Evolutionary conservation across 129 eudicot genomes (phyloP), one percentile per base, ranked within the genome.

Genomic region (Smallanthus sonchifolius): DNA sequence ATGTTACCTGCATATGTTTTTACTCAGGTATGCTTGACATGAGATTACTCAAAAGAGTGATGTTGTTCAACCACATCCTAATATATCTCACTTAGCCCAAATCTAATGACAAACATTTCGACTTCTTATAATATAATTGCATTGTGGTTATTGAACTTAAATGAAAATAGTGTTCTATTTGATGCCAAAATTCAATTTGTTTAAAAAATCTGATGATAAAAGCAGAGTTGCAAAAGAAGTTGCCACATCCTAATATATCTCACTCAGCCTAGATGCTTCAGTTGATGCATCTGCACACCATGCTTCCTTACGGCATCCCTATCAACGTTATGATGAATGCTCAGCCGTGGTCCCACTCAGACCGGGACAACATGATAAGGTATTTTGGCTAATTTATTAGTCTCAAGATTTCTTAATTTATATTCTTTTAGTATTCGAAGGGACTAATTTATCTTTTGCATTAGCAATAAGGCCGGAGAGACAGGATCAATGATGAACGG

Each of bases 201-300:
- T n/a, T n/a, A 94, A 83, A 81, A 90, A 87, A 69, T 44, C 82
- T 17, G 90, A 88, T 60, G 98, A 90, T 42, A 84, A 77, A 75
- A 79, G 59, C 49, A 61, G 61, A 81, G 30, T 16, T 74, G 96
- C 84, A 47, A 70, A 67, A 47, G 98, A 88, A 67, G 62, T 30
- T 62, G 47, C 73, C 51, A 71, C 48, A 59, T n/a, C n/a, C n/a
- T n/a, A n/a, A n/a, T n/a, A n/a, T n/a, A n/a, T n/a, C n/a, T n/a
- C n/a, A n/a, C n/a, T n/a, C n/a, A n/a, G n/a, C n/a, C 98, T 96
- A 2, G 98, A 87, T 79, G 89, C 88, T 75, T 87, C 98, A 62
- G 86, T 83, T 14, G 75, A 91, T 6, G 96, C 87, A 43, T 82
- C 94, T 57, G 87, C 87, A 54, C 82, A 87, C 57, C 85, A 85